Conservation (phyloP, 257 asterid genomes). For the Parsonsia alboflavescens region DNA sequence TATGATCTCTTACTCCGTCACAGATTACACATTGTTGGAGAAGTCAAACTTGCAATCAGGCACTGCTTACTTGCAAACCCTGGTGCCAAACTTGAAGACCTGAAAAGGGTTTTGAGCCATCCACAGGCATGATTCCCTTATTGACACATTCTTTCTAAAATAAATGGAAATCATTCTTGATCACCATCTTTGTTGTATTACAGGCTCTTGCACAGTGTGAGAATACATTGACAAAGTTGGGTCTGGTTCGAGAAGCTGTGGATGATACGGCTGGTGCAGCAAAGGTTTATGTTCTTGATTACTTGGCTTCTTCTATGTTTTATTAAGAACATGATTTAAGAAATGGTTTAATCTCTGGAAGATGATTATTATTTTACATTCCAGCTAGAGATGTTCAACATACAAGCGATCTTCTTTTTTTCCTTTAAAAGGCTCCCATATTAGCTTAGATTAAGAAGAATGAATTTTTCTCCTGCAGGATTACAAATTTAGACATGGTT, state of each 20-base stretch:
- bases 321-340: neutral
- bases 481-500: neutral
- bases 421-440: neutral
- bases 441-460: neutral
- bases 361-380: neutral
- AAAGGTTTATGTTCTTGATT: constrained; percentile 42
- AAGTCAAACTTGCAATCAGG: constrained; percentile 82
- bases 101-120: constrained; percentile 91
- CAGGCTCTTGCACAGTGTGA: constrained; percentile 99
- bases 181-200: constrained; percentile 20
- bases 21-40: constrained; percentile 95
- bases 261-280: constrained; percentile 99
- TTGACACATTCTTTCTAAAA: neutral
- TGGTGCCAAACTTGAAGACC: constrained; percentile 62
- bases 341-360: neutral
- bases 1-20: constrained; percentile 94
- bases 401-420: neutral
- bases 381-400: neutral
- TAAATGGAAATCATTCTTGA: neutral
- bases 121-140: constrained; percentile 66
- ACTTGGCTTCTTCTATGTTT: neutral
- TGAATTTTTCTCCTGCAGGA: neutral
- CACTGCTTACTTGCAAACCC: constrained; percentile 92
- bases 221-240: constrained; percentile 75
- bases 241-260: constrained; percentile 94